Evolutionary conservation across 2,329 filamentous ascomycete species (phyloP).

Genomic region (Diaporthe ilicicola): DNA sequence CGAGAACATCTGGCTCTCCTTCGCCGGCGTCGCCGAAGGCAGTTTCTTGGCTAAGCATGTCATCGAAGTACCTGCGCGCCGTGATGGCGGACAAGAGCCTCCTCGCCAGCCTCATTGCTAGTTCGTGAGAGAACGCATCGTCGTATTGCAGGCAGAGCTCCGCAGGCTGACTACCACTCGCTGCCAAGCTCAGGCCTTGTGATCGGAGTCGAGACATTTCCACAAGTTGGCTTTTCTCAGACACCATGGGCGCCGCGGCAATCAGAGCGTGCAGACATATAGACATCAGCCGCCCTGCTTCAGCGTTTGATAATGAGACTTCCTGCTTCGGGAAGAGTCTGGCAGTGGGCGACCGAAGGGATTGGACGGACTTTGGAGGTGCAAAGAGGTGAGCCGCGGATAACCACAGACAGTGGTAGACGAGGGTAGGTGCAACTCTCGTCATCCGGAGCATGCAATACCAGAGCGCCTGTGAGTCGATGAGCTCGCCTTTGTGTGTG

Average conservation of each 20-base stretch:
- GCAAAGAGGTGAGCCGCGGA: conserved; percentile 66
- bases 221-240: conserved; percentile 57
- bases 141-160: conserved; percentile 67
- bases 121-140: conserved; percentile 68
- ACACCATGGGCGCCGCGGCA: conserved; percentile 62
- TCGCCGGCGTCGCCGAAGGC: conserved; percentile 43
- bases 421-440: conserved; percentile 63
- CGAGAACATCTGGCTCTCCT: conserved; percentile 53
- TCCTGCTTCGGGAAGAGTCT: conserved; percentile 47
- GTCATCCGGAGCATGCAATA: conserved; percentile 70
- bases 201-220: conserved; percentile 70
- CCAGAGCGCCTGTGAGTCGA: conserved; percentile 70
- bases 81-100: conserved; percentile 66
- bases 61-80: conserved; percentile 59
- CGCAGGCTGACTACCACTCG: conserved; percentile 56
- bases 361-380: conserved; percentile 57
- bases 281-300: conserved; percentile 63
- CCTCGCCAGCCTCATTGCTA: conserved; percentile 66
- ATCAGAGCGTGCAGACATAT: conserved; percentile 71
- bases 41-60: conserved; percentile 49
- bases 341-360: conserved; percentile 48
- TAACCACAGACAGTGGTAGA: conserved; percentile 72
- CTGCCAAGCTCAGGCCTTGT: conserved; percentile 58
- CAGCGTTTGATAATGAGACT: conserved; percentile 52
- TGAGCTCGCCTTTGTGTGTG: conserved; percentile 57